Base-by-base conservation (phyloP, 1,284 basidiomycete species). In the Microbotryomycetes sp. region DNA sequence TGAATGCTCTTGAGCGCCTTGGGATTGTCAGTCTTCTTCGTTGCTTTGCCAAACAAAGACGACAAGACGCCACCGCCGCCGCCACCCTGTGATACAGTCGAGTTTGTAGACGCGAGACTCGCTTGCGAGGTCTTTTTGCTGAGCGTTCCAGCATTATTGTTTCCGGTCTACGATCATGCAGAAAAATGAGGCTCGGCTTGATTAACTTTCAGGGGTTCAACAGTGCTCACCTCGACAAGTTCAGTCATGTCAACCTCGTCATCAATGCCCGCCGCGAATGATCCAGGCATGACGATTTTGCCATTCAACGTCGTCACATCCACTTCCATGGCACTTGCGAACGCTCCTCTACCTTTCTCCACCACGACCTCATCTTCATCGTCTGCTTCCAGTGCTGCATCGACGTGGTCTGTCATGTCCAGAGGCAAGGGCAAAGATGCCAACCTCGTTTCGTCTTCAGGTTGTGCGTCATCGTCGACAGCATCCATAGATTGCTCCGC, bases 1-100 rank as follows among this genome's bases (percentile, higher is more conserved):
- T 90, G 87, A 23, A 92, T 73, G 57, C 87, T 89, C 78, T 91
- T 92, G 55, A 90, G 82, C 41, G 64, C 68, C 31, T 64, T 52
- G 0, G 76, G 78, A 67, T 71, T 75, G 15, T 72, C 63, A 15
- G 71, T 68, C 16, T 76, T 72, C 66, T 75, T 77, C 62, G 75
- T 68, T 16, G 50, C 11, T 24, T 29, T 52, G 24, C 50, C 50
- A 27, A 27, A 27, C 2, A 61, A 48, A 23, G 58, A 57, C 23
- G 51, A 35, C n/a, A 48, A 48, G 45, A 56, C 30, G 24, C 45
- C 54, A 15, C 45, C 26, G 35, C 35, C 35, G 27, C 45, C 28
- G 24, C 27, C n/a, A 2, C 35, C 24, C n/a, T 45, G 54, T 11
- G 54, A 46, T 23, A 46, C 45, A 6, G 62, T 54, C 21, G 62